phyloP scores from a whole-genome alignment of 164 flowering plant species.

The Liriodendron chinense region DNA sequence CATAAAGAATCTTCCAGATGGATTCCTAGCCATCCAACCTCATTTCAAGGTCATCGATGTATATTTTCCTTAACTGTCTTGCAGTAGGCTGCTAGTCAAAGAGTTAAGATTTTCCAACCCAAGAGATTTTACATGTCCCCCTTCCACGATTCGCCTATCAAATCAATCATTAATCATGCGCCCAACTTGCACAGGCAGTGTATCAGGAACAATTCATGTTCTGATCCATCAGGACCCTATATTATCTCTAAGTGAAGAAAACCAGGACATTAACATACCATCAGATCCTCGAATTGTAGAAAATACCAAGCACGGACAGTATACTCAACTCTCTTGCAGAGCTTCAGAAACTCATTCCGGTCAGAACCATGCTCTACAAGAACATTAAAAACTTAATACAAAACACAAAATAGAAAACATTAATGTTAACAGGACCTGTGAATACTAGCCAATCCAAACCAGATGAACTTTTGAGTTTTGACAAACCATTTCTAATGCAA shows the following conservation, averaged over 20 bases:
- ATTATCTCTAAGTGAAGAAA: background rate
- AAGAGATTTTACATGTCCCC: background rate
- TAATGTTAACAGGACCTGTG: background rate
- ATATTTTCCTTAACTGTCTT: background rate
- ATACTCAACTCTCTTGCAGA: constrained; percentile 91
- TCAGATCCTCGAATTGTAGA: constrained; percentile 91
- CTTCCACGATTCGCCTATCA: background rate
- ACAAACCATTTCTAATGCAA: background rate
- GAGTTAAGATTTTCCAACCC: background rate
- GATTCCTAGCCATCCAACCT: background rate
- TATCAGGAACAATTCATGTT: background rate
- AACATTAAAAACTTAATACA: background rate
- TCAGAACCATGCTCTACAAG: constrained; percentile 64
- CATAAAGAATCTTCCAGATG: background rate
- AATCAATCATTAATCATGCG: background rate
- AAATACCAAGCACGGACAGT: constrained; percentile 94
- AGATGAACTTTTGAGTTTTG: background rate
- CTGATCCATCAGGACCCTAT: background rate
- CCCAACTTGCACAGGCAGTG: background rate
- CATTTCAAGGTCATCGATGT: background rate
- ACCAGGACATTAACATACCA: constrained; percentile 44
- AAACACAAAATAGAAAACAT: background rate
- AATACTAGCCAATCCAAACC: background rate
- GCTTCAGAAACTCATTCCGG: constrained; percentile 76
- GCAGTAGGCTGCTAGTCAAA: background rate